Base-by-base conservation (phyloP, 225 moss, liverwort and hornwort species). In the Polytrichum commune region DNA sequence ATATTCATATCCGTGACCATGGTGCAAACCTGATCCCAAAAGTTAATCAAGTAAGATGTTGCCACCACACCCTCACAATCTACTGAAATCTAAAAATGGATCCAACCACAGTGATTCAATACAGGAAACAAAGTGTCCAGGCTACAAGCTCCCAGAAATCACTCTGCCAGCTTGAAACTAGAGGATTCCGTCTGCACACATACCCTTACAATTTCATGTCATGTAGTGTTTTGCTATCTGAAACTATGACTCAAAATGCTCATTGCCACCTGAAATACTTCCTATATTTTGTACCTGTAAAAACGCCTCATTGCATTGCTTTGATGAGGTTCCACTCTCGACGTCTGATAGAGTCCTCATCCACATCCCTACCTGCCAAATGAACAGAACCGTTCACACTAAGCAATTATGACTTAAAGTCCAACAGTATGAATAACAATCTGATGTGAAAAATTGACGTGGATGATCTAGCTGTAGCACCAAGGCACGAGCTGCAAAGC, bases 1-100 rank as follows among this genome's bases (percentile, higher is more conserved):
- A 89, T 87, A 69, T 81, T 91, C 98, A 98, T 95, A 80, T 95
- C 98, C 29, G 92, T 98, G 78, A 91, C 91, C 80, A 79, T 88
- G 65, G 83, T 88, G 78, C 95, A 98, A 83, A 98, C 82, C 98
- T 98, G 85, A 33, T 32, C 90, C 84, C 64, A 38, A 77, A 70
- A 29, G 62, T 5, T 55, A 19, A 26, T 46, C 46, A 46, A 35
- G 35, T 35, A 35, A 46, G 35, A 35, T 20, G 7, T n/a, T 60
- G 60, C 24, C 60, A 60, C 22, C 60, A 7, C 78, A 64, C 78
- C 54, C 67, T 77, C 68, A 60, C 75, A 62, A 54, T 64, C 23
- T 69, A 55, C 7, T 62, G 19, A 55, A 63, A 54, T 71, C 27
- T 73, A 64, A 60, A 69, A 19, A 53, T 23, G 53, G 19, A 13